phyloP scores from a whole-genome alignment of 345 rosid genomes.

The Brassica juncea region DNA sequence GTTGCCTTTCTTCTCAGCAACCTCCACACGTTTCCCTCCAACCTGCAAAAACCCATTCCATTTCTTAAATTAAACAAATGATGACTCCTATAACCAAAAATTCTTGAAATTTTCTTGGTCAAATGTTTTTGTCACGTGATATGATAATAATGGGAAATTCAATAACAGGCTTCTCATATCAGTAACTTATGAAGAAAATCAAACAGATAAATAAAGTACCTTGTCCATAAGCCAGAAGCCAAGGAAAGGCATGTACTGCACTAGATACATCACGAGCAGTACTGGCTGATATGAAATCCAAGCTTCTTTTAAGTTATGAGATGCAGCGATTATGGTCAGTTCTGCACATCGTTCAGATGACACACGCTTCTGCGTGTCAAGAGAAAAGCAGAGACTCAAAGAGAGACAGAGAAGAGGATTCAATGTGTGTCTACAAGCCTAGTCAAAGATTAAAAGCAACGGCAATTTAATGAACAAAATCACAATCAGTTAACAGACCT shows the following conservation, averaged over 20 bases:
- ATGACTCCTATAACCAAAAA: background rate
- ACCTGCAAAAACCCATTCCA: constrained; percentile 45
- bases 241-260: constrained; percentile 81
- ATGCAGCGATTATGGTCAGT: constrained; percentile 74
- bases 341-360: constrained; percentile 87
- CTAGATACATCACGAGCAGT: constrained; percentile 79
- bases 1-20: constrained; percentile 71
- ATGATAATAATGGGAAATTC: constrained; percentile 1
- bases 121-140: background rate
- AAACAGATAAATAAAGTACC: constrained; percentile 47
- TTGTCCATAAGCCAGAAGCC: constrained; percentile 98
- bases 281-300: constrained; percentile 99
- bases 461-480: background rate
- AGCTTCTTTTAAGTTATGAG: constrained; percentile 85
- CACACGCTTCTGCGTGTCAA: constrained; percentile 62
- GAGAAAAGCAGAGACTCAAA: background rate
- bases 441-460: background rate
- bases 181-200: background rate
- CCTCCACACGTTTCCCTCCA: constrained; percentile 78
- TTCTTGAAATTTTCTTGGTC: background rate
- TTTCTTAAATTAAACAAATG: background rate
- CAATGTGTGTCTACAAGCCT: constrained; percentile 1
- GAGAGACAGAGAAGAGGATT: background rate
- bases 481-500: constrained; percentile 44
- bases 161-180: background rate